These are phyloP conservation scores for Mariannaea elegans DNA, from an alignment of 2,329 filamentous ascomycete genomes.

Conservation along the genomic window DNA sequence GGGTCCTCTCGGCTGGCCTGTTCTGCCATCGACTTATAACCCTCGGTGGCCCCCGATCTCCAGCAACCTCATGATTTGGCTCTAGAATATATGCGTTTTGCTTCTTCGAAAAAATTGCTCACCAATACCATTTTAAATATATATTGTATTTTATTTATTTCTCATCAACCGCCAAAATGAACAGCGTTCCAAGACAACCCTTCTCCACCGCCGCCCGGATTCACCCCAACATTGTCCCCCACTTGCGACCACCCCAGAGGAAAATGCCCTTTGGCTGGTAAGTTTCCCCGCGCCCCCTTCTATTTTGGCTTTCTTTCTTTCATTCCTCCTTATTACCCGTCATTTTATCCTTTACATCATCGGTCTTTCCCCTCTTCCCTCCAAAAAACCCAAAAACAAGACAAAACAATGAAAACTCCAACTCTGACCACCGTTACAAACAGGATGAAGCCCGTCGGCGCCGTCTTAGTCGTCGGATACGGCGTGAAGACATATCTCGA, in stretches of 20 bases:
- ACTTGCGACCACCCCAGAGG: slow-evolving; percentile 36
- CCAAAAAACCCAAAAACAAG: neutral
- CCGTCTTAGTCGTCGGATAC: slow-evolving; percentile 46
- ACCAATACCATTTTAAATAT: neutral
- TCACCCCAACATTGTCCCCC: slow-evolving; percentile 42
- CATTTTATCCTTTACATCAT: neutral
- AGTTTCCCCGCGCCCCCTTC: slow-evolving; percentile 11
- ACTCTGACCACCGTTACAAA: slow-evolving; percentile 19
- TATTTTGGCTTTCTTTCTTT: neutral
- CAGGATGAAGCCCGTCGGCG: slow-evolving; percentile 46
- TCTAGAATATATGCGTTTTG: neutral
- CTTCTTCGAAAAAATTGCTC: too few species aligned
- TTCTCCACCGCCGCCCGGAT: slow-evolving; percentile 41
- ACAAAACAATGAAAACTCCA: neutral
- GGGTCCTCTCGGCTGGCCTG: slow-evolving; percentile 13
- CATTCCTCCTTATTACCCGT: neutral
- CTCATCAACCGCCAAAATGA: slow-evolving; percentile 34
- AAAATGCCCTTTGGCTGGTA: slow-evolving; percentile 39
- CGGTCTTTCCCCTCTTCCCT: neutral
- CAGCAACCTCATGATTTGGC: neutral
- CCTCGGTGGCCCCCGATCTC: slow-evolving; percentile 6
- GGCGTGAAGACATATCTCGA: slow-evolving; percentile 47
- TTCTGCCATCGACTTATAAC: slow-evolving; percentile 22
- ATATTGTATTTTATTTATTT: too few species aligned
- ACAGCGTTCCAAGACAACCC: slow-evolving; percentile 32